Base-by-base conservation (phyloP, 371 early-diverging fungal species). In the Sporodiniella umbellata region DNA sequence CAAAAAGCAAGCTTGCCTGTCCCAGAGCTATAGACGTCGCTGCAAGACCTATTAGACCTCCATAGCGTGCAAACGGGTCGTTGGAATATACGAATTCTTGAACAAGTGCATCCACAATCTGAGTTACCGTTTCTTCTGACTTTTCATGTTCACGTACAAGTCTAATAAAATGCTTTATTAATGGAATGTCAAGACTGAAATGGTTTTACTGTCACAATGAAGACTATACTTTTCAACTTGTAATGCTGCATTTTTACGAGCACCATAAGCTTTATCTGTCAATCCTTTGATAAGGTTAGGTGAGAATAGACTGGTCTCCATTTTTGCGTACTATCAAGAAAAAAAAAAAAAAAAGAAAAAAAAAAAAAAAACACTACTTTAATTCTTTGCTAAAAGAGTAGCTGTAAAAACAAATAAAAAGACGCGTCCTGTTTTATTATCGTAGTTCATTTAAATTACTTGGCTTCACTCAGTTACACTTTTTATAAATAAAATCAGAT, bases 11-110 rank as follows among this genome's bases (percentile, higher is more conserved):
- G n/a, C 42, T 57, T 65, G 87, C 85, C 28, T 80, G 68, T 24
- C 88, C 94, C 3, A 95, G 72, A 0, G 95, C 94, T 49, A 95
- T 92, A 4, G 93, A 83, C 10, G 86, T 84, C 0, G 90, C 90
- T 0, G 95, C 96, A 42, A 96, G 70, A 4, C 88, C 93, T 48
- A 95, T 94, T 6, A 95, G 70, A 0, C 97, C 97, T 43, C 97
- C 97, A 62, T 93, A 92, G 0, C 94, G 85, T 5, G 90, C 78
- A 59, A 92, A 84, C 21, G 92, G 79, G 15, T 80, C 69, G 23
- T 82, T 74, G 0, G 94, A 90, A 55, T 88, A 88, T 2, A 88
- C 87, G 68, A 87, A 94, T 44, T 95, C 94, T 23, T 81, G 68
- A 7, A 87, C 81, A 14, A 96, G 78, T 33, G 79, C 78, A 24